Evolutionary conservation across 2,329 filamentous ascomycete species (phyloP).

Genomic region (Chaetomium sp.): DNA sequence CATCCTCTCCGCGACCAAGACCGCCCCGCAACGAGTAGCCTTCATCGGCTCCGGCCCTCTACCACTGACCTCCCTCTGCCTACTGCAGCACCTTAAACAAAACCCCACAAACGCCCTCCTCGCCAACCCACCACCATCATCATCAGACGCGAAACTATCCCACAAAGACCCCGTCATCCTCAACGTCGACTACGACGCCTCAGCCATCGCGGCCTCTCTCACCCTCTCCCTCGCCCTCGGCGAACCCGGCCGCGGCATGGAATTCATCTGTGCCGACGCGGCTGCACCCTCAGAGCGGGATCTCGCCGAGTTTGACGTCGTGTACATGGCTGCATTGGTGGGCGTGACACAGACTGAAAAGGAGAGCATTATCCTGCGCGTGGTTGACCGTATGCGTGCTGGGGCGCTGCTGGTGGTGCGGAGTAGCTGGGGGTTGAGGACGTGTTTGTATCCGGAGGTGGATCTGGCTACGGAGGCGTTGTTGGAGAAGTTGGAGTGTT

Average conservation of each 20-base stretch:
- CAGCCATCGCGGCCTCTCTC: slow-evolving; percentile 18
- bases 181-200: slow-evolving; percentile 19
- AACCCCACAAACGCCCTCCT: neutral
- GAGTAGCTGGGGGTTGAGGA: slow-evolving; percentile 39
- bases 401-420: slow-evolving; percentile 41
- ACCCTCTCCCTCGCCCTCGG: slow-evolving; percentile 15
- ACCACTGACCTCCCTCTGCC: slow-evolving; percentile 41
- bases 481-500: slow-evolving; percentile 31
- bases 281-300: slow-evolving; percentile 13
- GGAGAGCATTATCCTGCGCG: slow-evolving; percentile 31
- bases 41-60: slow-evolving; percentile 47
- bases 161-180: slow-evolving; percentile 10
- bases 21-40: slow-evolving; percentile 31
- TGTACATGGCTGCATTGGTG: slow-evolving; percentile 45
- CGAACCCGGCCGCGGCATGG: slow-evolving; percentile 15
- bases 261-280: slow-evolving; percentile 30
- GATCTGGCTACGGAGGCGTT: slow-evolving; percentile 32
- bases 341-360: slow-evolving; percentile 38
- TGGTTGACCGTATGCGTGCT: slow-evolving; percentile 34
- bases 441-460: slow-evolving; percentile 42
- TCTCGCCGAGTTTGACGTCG: slow-evolving; percentile 36
- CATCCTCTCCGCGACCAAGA: slow-evolving; percentile 31
- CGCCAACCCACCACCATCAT: neutral
- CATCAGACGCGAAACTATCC: neutral
- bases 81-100: slow-evolving; percentile 31